These are phyloP conservation scores for Polychaeton citri DNA, from an alignment of 2,329 filamentous ascomycete genomes.

Conservation along the genomic window DNA sequence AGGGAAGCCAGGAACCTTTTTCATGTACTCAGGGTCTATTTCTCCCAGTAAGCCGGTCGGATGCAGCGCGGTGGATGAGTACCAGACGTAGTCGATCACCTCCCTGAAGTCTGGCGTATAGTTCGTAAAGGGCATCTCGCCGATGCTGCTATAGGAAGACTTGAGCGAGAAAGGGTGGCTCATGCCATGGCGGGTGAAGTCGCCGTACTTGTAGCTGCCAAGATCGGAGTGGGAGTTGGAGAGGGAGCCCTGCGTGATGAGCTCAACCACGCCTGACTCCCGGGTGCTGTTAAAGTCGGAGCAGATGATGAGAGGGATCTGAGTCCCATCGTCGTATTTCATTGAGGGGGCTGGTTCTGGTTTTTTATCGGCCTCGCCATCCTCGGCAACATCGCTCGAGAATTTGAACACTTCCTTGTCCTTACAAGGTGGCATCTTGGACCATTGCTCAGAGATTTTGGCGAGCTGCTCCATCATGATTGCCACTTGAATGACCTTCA, in stretches of 20 bases:
- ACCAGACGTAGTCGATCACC: conserved; percentile 96
- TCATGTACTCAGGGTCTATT: conserved; percentile 72
- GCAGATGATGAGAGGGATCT: conserved; percentile 82
- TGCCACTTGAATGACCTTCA: conserved; percentile 92
- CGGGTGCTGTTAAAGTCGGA: conserved; percentile 91
- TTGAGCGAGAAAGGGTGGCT: conserved; percentile 88
- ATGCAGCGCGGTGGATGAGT: conserved; percentile 78
- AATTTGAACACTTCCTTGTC: conserved; percentile 52
- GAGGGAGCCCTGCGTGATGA: conserved; percentile 70
- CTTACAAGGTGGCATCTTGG: conserved; percentile 63
- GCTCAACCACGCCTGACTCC: conserved; percentile 80
- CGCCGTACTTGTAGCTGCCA: conserved; percentile 71
- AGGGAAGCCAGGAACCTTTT: conserved; percentile 78
- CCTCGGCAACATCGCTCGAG: conserved; percentile 33
- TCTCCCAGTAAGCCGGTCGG: conserved; percentile 74
- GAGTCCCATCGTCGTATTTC: conserved; percentile 72
- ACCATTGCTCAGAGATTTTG: conserved; percentile 74
- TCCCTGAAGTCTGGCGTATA: conserved; percentile 89
- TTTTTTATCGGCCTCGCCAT: conserved; percentile 37
- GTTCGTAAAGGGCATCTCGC: conserved; percentile 86
- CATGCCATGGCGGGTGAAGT: conserved; percentile 84
- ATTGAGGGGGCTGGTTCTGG: conserved; percentile 61
- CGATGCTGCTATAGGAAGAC: conserved; percentile 74
- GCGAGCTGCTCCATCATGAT: conserved; percentile 88
- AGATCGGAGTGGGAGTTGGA: conserved; percentile 70